These are phyloP conservation scores for Colletotrichum filicis DNA, from an alignment of 2,329 filamentous ascomycete genomes.

Conservation along the genomic window DNA sequence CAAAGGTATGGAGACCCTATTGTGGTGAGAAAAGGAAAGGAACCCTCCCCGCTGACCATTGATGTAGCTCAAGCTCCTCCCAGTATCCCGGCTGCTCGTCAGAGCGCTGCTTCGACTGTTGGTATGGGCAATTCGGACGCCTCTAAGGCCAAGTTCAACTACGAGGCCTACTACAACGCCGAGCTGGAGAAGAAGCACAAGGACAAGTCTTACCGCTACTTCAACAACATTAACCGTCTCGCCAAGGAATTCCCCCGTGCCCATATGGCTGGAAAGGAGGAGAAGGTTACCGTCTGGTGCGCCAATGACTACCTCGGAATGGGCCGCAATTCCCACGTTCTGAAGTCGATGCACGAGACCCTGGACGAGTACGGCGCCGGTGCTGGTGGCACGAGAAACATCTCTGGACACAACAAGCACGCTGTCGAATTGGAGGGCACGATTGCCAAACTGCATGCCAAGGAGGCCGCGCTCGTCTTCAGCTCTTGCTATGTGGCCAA, in stretches of 20 bases:
- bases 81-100: constrained; percentile 41
- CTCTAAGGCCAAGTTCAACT: constrained; percentile 77
- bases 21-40: neutral
- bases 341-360: constrained; percentile 94
- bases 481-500: constrained; percentile 99
- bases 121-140: constrained; percentile 33
- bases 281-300: constrained; percentile 97
- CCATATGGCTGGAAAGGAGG: constrained; percentile 85
- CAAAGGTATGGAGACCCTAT: constrained; percentile 51
- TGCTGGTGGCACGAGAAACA: constrained; percentile 95
- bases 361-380: constrained; percentile 95
- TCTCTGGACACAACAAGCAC: constrained; percentile 97
- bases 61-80: constrained; percentile 49
- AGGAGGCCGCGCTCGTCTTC: constrained; percentile 93
- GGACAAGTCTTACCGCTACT: constrained; percentile 99
- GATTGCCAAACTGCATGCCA: constrained; percentile 87
- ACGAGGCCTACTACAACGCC: constrained; percentile 85
- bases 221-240: constrained; percentile 99
- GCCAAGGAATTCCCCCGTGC: constrained; percentile 96
- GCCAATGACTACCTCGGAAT: constrained; percentile 99
- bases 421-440: constrained; percentile 86
- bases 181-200: constrained; percentile 99
- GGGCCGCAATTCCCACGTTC: constrained; percentile 88
- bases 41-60: constrained; percentile 36
- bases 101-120: constrained; percentile 41